phyloP scores from a whole-genome alignment of 2,329 filamentous ascomycete genomes.

The Verticillium tricorpus region DNA sequence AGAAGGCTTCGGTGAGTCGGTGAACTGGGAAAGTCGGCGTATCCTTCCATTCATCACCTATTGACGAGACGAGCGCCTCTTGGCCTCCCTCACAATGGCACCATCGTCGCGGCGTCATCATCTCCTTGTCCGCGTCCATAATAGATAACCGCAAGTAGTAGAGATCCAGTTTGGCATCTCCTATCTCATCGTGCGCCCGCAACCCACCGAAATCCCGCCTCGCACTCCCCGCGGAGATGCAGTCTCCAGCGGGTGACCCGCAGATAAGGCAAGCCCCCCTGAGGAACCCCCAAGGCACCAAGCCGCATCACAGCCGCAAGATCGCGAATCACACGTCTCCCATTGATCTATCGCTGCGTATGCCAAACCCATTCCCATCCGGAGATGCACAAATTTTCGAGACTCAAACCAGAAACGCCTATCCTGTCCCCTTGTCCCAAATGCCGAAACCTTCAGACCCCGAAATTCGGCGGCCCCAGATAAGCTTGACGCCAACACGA shows the following conservation, averaged over 20 bases:
- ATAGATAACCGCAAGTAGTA: background rate
- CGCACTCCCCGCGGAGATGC: background rate
- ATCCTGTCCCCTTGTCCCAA: background rate
- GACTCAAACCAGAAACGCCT: background rate
- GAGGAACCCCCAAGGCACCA: background rate
- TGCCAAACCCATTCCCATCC: background rate
- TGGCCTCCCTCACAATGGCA: background rate
- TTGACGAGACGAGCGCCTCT: background rate
- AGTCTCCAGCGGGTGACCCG: slow-evolving; percentile 7
- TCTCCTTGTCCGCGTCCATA: background rate
- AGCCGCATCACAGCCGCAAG: background rate
- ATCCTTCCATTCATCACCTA: too few species aligned
- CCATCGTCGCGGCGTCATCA: background rate
- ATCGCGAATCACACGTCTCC: background rate
- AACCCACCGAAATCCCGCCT: background rate
- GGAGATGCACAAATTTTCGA: background rate
- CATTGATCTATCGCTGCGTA: background rate
- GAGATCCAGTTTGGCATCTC: background rate
- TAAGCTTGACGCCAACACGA: background rate
- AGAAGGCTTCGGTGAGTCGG: background rate
- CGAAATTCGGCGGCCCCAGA: background rate
- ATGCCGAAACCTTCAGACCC: background rate
- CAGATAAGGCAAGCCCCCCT: slow-evolving; percentile 2
- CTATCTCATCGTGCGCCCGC: background rate
- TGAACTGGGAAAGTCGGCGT: background rate